Conservation (phyloP, 495 filamentous ascomycete species). For the Articulospora tetracladia region DNA sequence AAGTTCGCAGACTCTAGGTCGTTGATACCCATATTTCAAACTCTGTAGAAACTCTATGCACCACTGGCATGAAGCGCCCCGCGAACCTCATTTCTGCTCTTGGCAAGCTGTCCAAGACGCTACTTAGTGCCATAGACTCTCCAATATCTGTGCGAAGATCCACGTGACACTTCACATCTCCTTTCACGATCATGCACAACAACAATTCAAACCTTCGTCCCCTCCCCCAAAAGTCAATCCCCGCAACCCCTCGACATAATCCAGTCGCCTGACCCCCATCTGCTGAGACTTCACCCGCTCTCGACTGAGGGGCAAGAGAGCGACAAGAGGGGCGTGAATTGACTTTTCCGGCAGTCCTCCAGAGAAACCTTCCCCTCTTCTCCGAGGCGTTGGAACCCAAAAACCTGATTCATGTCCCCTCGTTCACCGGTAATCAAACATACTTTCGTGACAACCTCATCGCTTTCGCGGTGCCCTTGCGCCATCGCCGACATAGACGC, state of each 20-base stretch:
- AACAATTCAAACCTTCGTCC: not conserved
- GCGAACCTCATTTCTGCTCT: too few relatives aligned
- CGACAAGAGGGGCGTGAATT: not conserved
- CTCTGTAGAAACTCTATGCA: too few relatives aligned
- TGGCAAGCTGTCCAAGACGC: too few relatives aligned
- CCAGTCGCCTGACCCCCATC: not conserved
- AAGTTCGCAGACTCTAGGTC: too few relatives aligned
- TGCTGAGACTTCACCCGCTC: not conserved
- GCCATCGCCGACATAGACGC: not conserved
- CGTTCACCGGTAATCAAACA: not conserved
- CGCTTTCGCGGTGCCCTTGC: too few relatives aligned
- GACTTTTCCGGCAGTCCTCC: not conserved
- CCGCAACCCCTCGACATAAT: not conserved
- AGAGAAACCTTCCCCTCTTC: not conserved
- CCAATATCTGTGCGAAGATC: too few relatives aligned
- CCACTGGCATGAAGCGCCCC: too few relatives aligned
- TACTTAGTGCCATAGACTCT: too few relatives aligned
- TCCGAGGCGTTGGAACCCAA: too few relatives aligned
- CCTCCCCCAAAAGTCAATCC: not conserved
- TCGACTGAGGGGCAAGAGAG: not conserved
- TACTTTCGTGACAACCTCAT: too few relatives aligned
- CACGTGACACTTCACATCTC: not conserved
- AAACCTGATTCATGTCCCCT: not conserved
- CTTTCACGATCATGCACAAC: too few relatives aligned
- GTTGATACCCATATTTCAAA: too few relatives aligned